Percentiles rank a stretch among this genome's conserved stretches.
phyloP scores from a whole-genome alignment of 495 filamentous ascomycete genomes.

The Penicillium malachiteum region DNA sequence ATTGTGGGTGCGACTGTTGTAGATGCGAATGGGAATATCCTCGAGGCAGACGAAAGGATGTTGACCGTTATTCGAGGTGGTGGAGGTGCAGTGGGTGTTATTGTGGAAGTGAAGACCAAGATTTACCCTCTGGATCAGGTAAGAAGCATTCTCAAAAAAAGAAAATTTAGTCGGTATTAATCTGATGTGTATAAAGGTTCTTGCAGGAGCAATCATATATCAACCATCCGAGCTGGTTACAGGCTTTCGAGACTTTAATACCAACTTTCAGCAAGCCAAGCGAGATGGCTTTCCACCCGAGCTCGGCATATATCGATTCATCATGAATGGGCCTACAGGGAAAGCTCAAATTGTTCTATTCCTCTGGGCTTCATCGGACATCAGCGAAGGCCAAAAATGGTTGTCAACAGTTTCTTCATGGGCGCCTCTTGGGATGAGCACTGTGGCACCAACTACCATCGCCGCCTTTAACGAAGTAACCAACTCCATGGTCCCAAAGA shows the following conservation, averaged over 20 bases:
- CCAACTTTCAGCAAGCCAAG: conserved; percentile 7
- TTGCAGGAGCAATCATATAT: conserved; percentile 11
- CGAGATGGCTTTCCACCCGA: conserved; percentile 7
- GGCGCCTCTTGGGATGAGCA: conserved; percentile 11
- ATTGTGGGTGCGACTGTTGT: conserved; percentile 39
- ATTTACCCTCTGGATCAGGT: conserved; percentile 28
- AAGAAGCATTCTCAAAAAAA: conserved; percentile 6
- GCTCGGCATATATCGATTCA: conserved; percentile 9
- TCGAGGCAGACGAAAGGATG: conserved; percentile 31
- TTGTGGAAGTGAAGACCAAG: conserved; percentile 38
- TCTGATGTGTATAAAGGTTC: conserved; percentile 3
- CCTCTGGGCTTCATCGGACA: conserved; percentile 17
- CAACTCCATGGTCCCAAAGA: background rate
- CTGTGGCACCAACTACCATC: conserved; percentile 9
- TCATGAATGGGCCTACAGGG: conserved; percentile 6
- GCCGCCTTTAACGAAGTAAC: conserved; percentile 6
- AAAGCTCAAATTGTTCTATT: conserved; percentile 5
- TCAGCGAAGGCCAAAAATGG: conserved; percentile 14
- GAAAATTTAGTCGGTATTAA: background rate
- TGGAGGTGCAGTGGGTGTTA: conserved; percentile 37
- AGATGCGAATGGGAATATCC: conserved; percentile 29
- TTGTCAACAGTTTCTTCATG: conserved; percentile 8
- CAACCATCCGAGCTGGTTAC: conserved; percentile 7
- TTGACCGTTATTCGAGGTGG: conserved; percentile 37
- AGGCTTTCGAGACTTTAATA: conserved; percentile 8